Evolutionary conservation across 2,329 filamentous ascomycete genomes (phyloP), one percentile per base, ranked within the genome.

Genomic region (Penicillium sp.): DNA sequence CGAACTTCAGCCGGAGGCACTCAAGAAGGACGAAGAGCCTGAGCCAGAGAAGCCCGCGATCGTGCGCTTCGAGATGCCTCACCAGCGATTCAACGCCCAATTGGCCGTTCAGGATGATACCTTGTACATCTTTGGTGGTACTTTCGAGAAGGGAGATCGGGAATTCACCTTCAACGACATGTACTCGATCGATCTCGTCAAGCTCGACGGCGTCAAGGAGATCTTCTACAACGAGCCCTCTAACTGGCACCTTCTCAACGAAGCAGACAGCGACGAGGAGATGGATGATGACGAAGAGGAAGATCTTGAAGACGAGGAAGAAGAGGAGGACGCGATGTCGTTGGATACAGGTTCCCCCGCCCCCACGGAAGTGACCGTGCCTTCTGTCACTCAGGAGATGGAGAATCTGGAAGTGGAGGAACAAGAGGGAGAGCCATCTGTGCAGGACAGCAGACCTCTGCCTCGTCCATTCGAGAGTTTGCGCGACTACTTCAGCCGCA

Each of bases 161-260:
- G 93, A 98, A 68, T 95, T 87, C 62, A 97, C 90, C 0, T 95
- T 97, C 69, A 90, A 96, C 60, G 93, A 98, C 62, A 76, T 98
- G 69, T 94, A 94, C 70, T 84, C 88, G 2, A 83, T 97, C 52
- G 89, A 98, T 62, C 76, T 98, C 17, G 90, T 85, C 52, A 96
- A 95, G 69, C 77, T 98, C 53, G 89, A 97, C 59, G 93, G 93
- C 3, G 91, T 93, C 57, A 91, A 89, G 66, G 86, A 96, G 69
- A 81, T 97, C 41, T 97, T 91, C 73, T 87, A 78, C 66, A 79
- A 88, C 45, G 86, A 94, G 59, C 83, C 90, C 58, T 80, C 88
- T 63, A 89, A 94, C 66, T 96, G 90, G 89, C 79, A 84, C 13
- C 77, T 80, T 9, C 75, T 80, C 3, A 78, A 81, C 2, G 76